These are phyloP conservation scores for Colletotrichum sp. DNA, from an alignment of 2,329 filamentous ascomycete species.

Conservation along the genomic window DNA sequence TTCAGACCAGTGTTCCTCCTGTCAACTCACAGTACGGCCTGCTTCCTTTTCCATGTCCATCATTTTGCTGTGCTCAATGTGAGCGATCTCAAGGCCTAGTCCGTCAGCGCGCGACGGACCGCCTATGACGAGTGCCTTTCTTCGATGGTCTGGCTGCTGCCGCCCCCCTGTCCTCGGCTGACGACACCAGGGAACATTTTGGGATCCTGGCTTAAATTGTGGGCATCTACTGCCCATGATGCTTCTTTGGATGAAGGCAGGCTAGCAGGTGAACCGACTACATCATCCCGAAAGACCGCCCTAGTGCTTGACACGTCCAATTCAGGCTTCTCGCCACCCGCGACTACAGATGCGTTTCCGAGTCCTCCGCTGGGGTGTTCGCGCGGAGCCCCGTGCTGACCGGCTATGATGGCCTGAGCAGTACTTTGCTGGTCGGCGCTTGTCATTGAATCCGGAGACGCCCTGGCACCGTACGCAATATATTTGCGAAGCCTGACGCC, in stretches of 20 bases:
- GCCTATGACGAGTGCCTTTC: neutral
- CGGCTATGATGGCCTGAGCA: neutral
- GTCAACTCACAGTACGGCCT: neutral
- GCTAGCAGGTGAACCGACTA: conserved; percentile 14
- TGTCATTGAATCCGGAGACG: neutral
- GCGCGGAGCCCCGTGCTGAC: neutral
- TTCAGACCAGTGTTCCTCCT: neutral
- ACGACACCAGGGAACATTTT: conserved; percentile 76
- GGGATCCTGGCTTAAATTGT: conserved; percentile 66
- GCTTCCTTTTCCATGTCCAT: neutral
- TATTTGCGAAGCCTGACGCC: conserved; percentile 12
- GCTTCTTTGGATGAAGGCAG: conserved; percentile 30
- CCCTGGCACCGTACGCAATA: conserved; percentile 2
- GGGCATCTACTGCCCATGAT: conserved; percentile 43
- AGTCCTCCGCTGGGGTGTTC: neutral
- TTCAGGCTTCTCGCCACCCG: neutral
- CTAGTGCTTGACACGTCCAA: neutral
- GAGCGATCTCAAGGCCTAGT: neutral
- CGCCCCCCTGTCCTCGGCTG: conserved; percentile 42
- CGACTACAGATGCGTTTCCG: neutral
- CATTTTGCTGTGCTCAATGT: neutral
- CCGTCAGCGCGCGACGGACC: neutral
- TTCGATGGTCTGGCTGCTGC: neutral
- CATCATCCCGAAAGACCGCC: neutral
- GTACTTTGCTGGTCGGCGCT: conserved; percentile 1